Evolutionary conservation across 371 early-diverging fungal genomes (phyloP).

Genomic region (Haplosporangium sp.): DNA sequence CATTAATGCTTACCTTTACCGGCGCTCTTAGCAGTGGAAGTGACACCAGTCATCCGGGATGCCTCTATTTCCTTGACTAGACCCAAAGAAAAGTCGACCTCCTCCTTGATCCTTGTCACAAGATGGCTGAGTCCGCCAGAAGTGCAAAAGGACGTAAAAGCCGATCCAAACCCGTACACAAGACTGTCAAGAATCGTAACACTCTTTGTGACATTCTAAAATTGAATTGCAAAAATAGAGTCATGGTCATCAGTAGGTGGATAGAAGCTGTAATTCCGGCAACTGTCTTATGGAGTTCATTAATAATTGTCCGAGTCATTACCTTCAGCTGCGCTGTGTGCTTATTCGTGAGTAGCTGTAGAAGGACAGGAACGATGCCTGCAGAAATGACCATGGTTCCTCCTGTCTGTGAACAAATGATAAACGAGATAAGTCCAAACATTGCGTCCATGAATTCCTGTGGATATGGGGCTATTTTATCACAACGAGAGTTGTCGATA

Average conservation of each 20-base stretch:
- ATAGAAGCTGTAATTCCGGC: too few species aligned
- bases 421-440: slow-evolving; percentile 79
- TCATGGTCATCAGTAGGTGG: too few species aligned
- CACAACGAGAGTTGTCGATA: background rate
- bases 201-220: slow-evolving; percentile 72
- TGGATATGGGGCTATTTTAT: slow-evolving; percentile 57
- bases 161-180: slow-evolving; percentile 78
- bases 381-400: slow-evolving; percentile 92
- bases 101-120: slow-evolving; percentile 81
- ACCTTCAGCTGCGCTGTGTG: slow-evolving; percentile 67
- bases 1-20: slow-evolving; percentile 38
- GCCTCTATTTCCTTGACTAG: slow-evolving; percentile 42
- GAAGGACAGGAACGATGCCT: slow-evolving; percentile 85
- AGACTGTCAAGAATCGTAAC: slow-evolving; percentile 84
- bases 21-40: slow-evolving; percentile 16
- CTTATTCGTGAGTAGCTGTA: slow-evolving; percentile 68
- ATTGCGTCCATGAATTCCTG: slow-evolving; percentile 88
- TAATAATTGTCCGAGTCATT: background rate
- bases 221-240: background rate
- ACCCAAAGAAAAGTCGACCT: slow-evolving; percentile 63
- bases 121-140: slow-evolving; percentile 85
- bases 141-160: slow-evolving; percentile 84
- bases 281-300: too few species aligned
- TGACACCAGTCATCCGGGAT: slow-evolving; percentile 56
- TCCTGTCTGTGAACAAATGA: slow-evolving; percentile 84